Percentiles rank a stretch among this genome's conserved stretches.
Evolutionary conservation across 2,329 filamentous ascomycete species (phyloP).

Genomic region (Helotiales sp.): DNA sequence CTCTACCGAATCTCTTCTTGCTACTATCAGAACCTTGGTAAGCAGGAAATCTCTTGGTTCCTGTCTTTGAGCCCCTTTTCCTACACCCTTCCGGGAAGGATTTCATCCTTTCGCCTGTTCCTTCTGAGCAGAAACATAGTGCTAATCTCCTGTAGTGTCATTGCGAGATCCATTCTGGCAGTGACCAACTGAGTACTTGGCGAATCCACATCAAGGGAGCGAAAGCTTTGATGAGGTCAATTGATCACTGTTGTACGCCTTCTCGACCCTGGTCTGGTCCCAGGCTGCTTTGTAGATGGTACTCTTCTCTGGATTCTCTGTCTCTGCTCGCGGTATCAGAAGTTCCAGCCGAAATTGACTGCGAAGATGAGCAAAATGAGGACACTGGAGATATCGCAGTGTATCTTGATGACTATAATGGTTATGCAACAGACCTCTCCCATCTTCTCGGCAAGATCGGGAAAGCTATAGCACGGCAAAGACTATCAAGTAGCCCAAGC

Average conservation of each 20-base stretch:
- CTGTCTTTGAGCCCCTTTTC: too few species aligned
- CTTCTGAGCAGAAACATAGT: too few species aligned
- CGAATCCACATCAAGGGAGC: slow-evolving; percentile 44
- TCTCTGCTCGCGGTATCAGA: slow-evolving; percentile 36
- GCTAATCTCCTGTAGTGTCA: too few species aligned
- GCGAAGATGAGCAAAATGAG: slow-evolving; percentile 20
- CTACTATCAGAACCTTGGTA: slow-evolving; percentile 44
- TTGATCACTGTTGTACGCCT: background rate
- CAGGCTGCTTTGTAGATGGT: slow-evolving; percentile 40
- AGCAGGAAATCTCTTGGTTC: too few species aligned
- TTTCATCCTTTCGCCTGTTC: too few species aligned
- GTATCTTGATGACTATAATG: slow-evolving; percentile 44
- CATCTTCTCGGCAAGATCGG: slow-evolving; percentile 41
- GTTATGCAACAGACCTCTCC: slow-evolving; percentile 41
- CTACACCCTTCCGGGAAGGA: too few species aligned
- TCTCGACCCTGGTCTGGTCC: background rate
- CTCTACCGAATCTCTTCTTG: slow-evolving; percentile 38
- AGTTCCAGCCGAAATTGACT: slow-evolving; percentile 32
- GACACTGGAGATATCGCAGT: slow-evolving; percentile 27
- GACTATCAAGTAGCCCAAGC: slow-evolving; percentile 18
- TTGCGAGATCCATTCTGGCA: slow-evolving; percentile 43
- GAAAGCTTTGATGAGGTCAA: slow-evolving; percentile 33
- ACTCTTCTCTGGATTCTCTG: slow-evolving; percentile 42
- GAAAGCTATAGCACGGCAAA: slow-evolving; percentile 36
- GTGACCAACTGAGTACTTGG: slow-evolving; percentile 40